Conservation (phyloP, 306 rosid genomes). For the Lotus japonicus region DNA sequence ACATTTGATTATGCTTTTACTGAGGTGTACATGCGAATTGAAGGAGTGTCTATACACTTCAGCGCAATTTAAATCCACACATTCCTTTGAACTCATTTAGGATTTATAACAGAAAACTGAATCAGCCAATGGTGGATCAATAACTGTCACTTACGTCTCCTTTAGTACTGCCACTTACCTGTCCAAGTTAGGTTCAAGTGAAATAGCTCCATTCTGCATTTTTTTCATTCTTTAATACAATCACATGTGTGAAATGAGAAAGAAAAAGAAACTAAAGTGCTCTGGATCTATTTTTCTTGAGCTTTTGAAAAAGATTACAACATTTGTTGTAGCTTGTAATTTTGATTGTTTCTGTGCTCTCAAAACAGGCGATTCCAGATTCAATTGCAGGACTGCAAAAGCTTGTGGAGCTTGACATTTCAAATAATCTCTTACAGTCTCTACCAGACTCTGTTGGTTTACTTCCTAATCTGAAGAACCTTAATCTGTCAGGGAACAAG, state of each 20-base stretch:
- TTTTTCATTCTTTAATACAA: not conserved
- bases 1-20: not conserved
- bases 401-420: slow-evolving; percentile 43
- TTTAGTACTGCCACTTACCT: not conserved
- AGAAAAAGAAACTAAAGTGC: not conserved
- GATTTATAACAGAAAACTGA: not conserved
- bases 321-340: not conserved
- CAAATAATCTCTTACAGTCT: slow-evolving; percentile 32
- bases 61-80: too few species aligned
- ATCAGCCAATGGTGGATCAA: not conserved
- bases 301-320: not conserved
- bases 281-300: not conserved
- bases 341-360: slow-evolving; percentile 3
- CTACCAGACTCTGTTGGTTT: slow-evolving; percentile 9
- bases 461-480: slow-evolving; percentile 36
- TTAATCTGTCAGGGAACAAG: slow-evolving; percentile 42
- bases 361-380: slow-evolving; percentile 47
- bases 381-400: slow-evolving; percentile 34
- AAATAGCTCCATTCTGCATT: not conserved
- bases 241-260: not conserved
- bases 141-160: not conserved
- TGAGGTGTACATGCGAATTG: too few species aligned
- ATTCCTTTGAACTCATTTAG: not conserved
- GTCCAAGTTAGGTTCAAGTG: not conserved
- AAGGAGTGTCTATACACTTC: too few species aligned